Base-by-base conservation (phyloP, 2,329 filamentous ascomycete species). In the Pseudocercospora fijiensis region DNA sequence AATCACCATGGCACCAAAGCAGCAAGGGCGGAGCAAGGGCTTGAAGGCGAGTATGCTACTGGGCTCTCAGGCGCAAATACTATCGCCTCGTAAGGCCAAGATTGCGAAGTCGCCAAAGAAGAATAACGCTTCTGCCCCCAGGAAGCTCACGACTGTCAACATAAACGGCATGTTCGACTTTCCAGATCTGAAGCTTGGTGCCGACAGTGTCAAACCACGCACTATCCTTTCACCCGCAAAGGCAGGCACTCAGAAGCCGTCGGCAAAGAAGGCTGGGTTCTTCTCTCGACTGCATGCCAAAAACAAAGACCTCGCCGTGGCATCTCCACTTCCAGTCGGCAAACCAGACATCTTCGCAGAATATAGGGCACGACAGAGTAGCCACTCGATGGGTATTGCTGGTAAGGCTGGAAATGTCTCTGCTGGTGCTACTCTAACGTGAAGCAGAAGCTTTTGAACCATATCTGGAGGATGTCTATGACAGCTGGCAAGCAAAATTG, bases 151-250 rank as follows among this genome's bases (percentile, higher is more conserved):
- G 33, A 65, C 61, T 10, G 33, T 58, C 30, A 60, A 64, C 33
- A 57, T 65, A 51, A 64, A 62, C 20, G 59, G 53, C 30, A 65
- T 71, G 49, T 67, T 70, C 61, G 60, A 63, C n/a, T 43, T 67
- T 24, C 18, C 33, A 43, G 49, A 33, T 20, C 4, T 24, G 9
- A 61, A 59, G 13, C 53, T 55, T 28, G 56, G 58, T 2, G 28
- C 51, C 37, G 43, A 53, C 8, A 37, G 16, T 22, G 51, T 18
- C 8, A 41, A 24, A 4, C 10, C 37, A 10, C 58, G 51, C 20
- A 37, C 60, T 20, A 49, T 60, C 22, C 57, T 65, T 47, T 61
- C 65, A 13, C 63, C 62, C 5, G 27, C 37, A 8, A 61, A 55
- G 11, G 58, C 63, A 26, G 65, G 67, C 24, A 55, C 67, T 33